Base-by-base conservation (phyloP, 805 yeast species). In the Candida chilensis region DNA sequence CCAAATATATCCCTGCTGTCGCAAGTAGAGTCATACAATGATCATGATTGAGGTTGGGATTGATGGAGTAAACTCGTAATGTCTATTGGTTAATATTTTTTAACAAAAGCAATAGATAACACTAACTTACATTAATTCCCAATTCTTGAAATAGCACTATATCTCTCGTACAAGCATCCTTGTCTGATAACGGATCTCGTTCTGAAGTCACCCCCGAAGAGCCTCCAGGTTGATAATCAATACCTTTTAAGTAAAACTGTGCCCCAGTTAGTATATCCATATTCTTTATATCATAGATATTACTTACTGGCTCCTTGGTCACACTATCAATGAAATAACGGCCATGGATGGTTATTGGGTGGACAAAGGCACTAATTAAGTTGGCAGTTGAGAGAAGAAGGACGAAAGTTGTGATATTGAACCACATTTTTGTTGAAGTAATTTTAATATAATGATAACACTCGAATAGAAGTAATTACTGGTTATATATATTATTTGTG, bases 221-320 rank as follows among this genome's bases (percentile, higher is more conserved):
- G 0, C 96, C 97, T 7, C 96, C 96, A 0, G 96, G 96, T 47
- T 90, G 96, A 48, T 88, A 88, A 52, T 90, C 97, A 1, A 90
- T 82, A 13, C 97, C 97, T 52, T 73, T 78, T 21, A 88, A 67
- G 42, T 67, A 78, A 47, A 90, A 88, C 75, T 77, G 30, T 10
- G 32, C 27, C 32, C 28, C 42, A 48, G 41, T 18, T 14, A 32
- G 17, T 21, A 5, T 10, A 6, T 13, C 13, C 21, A 7, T 5
- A 17, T 11, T n/a, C 14, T 11, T 19, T 5, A 27, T 9, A 5
- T 27, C 3, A n/a, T n/a, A 10, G 24, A 11, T 7, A 20, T 6
- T 28, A 54, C 69, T 30, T 66, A 77, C 84, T 6, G 88, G 88
- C 36, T 78, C 76, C 20, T 71, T 64, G 1, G 94, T 83, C 5